Conservation (phyloP, 1,139 yeast genomes). For the Yamadazyma mexicana region DNA sequence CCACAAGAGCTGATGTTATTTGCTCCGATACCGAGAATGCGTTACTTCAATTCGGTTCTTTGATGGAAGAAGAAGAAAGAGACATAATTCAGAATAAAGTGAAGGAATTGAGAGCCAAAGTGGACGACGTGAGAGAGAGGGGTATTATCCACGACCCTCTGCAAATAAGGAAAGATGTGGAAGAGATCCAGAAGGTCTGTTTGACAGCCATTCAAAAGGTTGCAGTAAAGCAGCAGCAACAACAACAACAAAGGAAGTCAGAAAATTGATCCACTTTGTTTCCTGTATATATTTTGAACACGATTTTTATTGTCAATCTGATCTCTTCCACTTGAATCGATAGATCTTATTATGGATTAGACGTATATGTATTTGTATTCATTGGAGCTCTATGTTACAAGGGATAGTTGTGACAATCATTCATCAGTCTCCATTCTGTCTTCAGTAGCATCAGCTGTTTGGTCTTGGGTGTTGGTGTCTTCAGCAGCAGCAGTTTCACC, state of each 20-base stretch:
- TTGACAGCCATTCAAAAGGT: slow-evolving; percentile 53
- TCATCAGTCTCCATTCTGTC: slow-evolving; percentile 61
- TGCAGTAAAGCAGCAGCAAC: slow-evolving; percentile 50
- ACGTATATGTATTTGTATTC: slow-evolving; percentile 4
- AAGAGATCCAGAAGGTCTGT: slow-evolving; percentile 50
- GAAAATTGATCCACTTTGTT: background rate
- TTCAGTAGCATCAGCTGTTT: slow-evolving; percentile 25
- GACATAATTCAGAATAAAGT: slow-evolving; percentile 29
- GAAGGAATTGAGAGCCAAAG: slow-evolving; percentile 39
- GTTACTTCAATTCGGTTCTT: slow-evolving; percentile 41
- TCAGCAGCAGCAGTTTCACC: slow-evolving; percentile 21
- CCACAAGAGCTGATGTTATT: slow-evolving; percentile 55
- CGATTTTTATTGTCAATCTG: too few relatives aligned
- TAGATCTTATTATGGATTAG: too few relatives aligned
- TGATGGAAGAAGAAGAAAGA: slow-evolving; percentile 40
- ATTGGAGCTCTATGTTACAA: slow-evolving; percentile 6
- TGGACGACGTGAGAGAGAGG: slow-evolving; percentile 44
- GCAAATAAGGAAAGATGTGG: slow-evolving; percentile 43
- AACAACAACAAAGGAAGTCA: slow-evolving; percentile 13
- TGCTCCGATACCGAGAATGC: slow-evolving; percentile 58
- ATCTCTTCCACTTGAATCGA: too few relatives aligned
- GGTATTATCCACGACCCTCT: slow-evolving; percentile 35
- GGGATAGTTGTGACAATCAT: slow-evolving; percentile 13
- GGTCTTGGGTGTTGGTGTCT: slow-evolving; percentile 13
- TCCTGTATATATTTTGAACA: background rate